Conservation (phyloP, 306 rosid genomes). For the Oxytropis ochrocephala region DNA sequence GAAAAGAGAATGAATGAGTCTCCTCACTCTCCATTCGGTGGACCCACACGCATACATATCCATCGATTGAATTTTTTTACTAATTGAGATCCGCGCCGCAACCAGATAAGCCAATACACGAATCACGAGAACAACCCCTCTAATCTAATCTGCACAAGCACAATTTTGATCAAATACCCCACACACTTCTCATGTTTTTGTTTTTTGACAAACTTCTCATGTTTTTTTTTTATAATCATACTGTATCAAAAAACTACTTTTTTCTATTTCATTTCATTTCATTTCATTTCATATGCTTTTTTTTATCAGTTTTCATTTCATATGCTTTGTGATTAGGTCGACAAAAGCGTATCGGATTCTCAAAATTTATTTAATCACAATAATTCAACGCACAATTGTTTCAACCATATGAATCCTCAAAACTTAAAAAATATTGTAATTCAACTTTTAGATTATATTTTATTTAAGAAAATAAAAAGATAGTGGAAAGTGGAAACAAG, state of each 20-base stretch:
- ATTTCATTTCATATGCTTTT: too few species aligned
- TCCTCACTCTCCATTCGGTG: not conserved
- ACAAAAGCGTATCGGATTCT: not conserved
- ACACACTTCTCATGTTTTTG: conserved; percentile 25
- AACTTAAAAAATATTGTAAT: not conserved
- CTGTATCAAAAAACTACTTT: too few species aligned
- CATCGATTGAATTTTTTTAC: conserved; percentile 21
- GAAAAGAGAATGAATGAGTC: not conserved
- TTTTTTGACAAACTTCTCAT: too few species aligned
- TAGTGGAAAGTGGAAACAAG: too few species aligned
- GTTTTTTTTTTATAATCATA: too few species aligned
- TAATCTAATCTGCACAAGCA: not conserved
- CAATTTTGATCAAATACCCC: not conserved
- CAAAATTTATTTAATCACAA: not conserved
- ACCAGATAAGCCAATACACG: conserved; percentile 13
- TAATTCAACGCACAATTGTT: not conserved
- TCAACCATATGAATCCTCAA: too few species aligned
- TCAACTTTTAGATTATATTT: too few species aligned
- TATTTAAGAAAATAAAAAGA: too few species aligned
- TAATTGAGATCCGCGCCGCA: conserved; percentile 15
- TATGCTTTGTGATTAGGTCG: not conserved
- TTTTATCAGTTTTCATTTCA: too few species aligned
- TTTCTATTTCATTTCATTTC: too few species aligned
- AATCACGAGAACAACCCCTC: conserved; percentile 21
- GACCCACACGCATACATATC: not conserved